Conservation (phyloP, 768 basidiomycete genomes). For the Trametes meyenii region DNA sequence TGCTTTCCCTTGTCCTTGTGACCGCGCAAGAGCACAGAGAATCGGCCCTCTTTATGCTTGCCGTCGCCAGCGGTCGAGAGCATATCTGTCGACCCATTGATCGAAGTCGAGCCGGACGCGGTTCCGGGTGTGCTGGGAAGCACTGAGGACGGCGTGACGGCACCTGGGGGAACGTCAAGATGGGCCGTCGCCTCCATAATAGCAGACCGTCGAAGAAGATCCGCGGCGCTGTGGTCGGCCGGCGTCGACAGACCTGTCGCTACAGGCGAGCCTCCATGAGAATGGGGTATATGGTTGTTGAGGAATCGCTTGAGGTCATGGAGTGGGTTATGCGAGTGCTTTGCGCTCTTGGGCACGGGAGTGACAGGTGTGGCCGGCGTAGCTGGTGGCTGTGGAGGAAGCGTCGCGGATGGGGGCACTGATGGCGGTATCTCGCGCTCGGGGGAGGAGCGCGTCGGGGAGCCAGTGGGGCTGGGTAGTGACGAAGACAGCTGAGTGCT, state of each 20-base stretch:
- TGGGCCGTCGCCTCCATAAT: slow-evolving; percentile 41
- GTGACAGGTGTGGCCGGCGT: slow-evolving; percentile 8
- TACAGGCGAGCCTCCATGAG: slow-evolving; percentile 30
- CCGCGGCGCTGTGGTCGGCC: slow-evolving; percentile 33
- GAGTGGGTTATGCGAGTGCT: slow-evolving; percentile 68
- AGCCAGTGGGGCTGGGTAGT: slow-evolving; percentile 17
- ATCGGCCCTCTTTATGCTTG: slow-evolving; percentile 29
- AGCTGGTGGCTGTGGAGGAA: slow-evolving; percentile 3
- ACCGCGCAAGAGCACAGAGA: slow-evolving; percentile 40
- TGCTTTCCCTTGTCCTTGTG: slow-evolving; percentile 36
- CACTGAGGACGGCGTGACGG: slow-evolving; percentile 27
- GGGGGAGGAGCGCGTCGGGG: slow-evolving; percentile 20
- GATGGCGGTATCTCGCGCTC: slow-evolving; percentile 17
- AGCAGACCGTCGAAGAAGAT: slow-evolving; percentile 40
- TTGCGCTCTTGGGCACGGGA: slow-evolving; percentile 28
- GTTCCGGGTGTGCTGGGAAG: slow-evolving; percentile 16
- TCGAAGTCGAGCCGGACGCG: slow-evolving; percentile 13
- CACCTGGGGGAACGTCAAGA: slow-evolving; percentile 33
- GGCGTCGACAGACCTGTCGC: slow-evolving; percentile 31
- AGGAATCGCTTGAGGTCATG: slow-evolving; percentile 95
- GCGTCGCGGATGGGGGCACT: slow-evolving; percentile 2
- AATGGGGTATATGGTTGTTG: slow-evolving; percentile 83
- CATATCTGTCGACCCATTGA: slow-evolving; percentile 18
- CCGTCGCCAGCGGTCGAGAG: slow-evolving; percentile 22
- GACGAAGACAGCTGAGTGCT: slow-evolving; percentile 21